phyloP scores from a whole-genome alignment of 2,329 filamentous ascomycete genomes.

The Claviceps capensis region DNA sequence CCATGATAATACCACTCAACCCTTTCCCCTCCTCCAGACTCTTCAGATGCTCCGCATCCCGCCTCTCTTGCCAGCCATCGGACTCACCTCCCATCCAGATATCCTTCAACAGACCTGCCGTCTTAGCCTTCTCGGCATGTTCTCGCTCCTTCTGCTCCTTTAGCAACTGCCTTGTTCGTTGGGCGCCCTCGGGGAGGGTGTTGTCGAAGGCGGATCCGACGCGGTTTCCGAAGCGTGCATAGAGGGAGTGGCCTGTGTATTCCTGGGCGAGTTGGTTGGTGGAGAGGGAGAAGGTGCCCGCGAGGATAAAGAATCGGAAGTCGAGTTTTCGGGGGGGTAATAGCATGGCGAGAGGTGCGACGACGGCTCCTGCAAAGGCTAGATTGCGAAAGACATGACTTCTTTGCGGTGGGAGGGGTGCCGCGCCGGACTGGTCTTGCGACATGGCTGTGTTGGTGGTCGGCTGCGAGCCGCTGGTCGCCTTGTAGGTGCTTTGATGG shows the following conservation, averaged over 20 bases:
- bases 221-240: slow-evolving; percentile 31
- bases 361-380: slow-evolving; percentile 32
- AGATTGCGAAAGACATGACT: slow-evolving; percentile 31
- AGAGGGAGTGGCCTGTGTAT: slow-evolving; percentile 41
- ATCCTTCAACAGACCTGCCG: slow-evolving; percentile 25
- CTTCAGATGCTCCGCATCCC: slow-evolving; percentile 36
- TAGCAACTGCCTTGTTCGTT: slow-evolving; percentile 31
- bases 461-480: too few species aligned
- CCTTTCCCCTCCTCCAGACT: slow-evolving; percentile 42
- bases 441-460: slow-evolving; percentile 12
- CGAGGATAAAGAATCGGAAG: slow-evolving; percentile 36
- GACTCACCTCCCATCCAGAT: slow-evolving; percentile 46
- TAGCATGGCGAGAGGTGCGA: slow-evolving; percentile 33
- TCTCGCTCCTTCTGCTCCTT: slow-evolving; percentile 30
- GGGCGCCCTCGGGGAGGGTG: slow-evolving; percentile 43
- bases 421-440: slow-evolving; percentile 12
- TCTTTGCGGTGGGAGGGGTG: slow-evolving; percentile 17
- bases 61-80: slow-evolving; percentile 40
- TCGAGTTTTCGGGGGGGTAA: slow-evolving; percentile 39
- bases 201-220: slow-evolving; percentile 31
- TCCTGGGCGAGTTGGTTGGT: slow-evolving; percentile 42
- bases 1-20: slow-evolving; percentile 40
- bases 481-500: too few species aligned
- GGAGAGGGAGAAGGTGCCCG: slow-evolving; percentile 35
- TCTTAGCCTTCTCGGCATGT: slow-evolving; percentile 20